A percentile compares a stretch with the other conserved stretches of the same genome.
These are phyloP conservation scores for Vanderwaltozyma tropicalis DNA, from an alignment of 805 yeast genomes.

Conservation along the genomic window DNA sequence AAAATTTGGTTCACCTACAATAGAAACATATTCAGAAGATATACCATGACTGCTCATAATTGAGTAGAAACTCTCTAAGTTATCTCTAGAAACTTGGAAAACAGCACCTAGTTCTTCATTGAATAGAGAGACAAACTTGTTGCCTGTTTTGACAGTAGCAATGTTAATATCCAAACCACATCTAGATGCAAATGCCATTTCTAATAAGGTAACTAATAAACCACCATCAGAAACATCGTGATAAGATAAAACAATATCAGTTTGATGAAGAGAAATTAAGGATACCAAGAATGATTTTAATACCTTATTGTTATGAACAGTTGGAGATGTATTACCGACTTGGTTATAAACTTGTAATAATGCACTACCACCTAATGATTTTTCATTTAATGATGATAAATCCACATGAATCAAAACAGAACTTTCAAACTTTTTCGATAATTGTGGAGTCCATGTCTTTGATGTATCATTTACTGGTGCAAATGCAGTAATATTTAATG, in stretches of 20 bases:
- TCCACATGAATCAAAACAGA: slow-evolving; percentile 72
- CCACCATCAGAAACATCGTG: slow-evolving; percentile 98
- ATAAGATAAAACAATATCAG: slow-evolving; percentile 65
- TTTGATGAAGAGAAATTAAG: slow-evolving; percentile 60
- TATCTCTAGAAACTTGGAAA: slow-evolving; percentile 63
- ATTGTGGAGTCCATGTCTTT: slow-evolving; percentile 90
- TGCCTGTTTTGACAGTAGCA: slow-evolving; percentile 29
- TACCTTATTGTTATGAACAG: slow-evolving; percentile 56
- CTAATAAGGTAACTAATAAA: slow-evolving; percentile 68
- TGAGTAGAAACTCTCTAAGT: slow-evolving; percentile 43
- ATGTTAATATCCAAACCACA: slow-evolving; percentile 60
- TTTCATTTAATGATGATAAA: slow-evolving; percentile 45
- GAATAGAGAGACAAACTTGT: slow-evolving; percentile 52
- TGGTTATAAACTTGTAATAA: slow-evolving; percentile 87
- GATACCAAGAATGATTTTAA: slow-evolving; percentile 65
- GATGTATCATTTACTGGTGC: slow-evolving; percentile 77
- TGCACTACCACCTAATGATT: slow-evolving; percentile 85
- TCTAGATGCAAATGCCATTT: slow-evolving; percentile 97
- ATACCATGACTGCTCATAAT: slow-evolving; percentile 53
- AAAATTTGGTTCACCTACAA: slow-evolving; percentile 63
- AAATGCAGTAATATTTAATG: slow-evolving; percentile 84
- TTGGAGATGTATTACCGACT: slow-evolving; percentile 75
- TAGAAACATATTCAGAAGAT: slow-evolving; percentile 39
- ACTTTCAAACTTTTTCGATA: slow-evolving; percentile 41
- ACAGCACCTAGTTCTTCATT: slow-evolving; percentile 95